Base-by-base conservation (phyloP, 768 basidiomycete genomes). In the Lactarius indigo region DNA sequence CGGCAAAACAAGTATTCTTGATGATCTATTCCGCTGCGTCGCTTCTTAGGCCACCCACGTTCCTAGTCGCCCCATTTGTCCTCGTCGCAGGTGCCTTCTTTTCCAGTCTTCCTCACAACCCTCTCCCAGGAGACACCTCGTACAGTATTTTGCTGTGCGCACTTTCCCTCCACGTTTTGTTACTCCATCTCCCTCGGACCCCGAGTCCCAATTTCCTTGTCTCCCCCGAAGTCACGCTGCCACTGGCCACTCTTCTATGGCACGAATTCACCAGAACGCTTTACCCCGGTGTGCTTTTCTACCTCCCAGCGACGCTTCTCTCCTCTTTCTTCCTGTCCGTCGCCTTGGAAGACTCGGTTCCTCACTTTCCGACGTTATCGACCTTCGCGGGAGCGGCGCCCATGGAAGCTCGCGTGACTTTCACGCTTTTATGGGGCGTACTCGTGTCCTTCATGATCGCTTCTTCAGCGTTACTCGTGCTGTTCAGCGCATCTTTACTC, bases 191-290 rank as follows among this genome's bases (percentile, higher is more conserved):
- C 8, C 81, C 84, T 2, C 62, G 70, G 33, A 59, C 75, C 12
- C 83, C 84, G 5, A 83, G 79, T 65, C 83, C 82, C 12, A 68
- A 81, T 15, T 78, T 81, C 67, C 73, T 86, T 33, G 60, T 83
- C 39, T 73, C 74, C n/a, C 76, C 77, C 26, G 74, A 78, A 2
- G 68, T 68, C 20, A 73, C 73, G n/a, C 70, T 87, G 9, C 85
- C 86, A 3, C 75, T 85, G 12, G 78, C 81, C 2, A 73, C 76
- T 15, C 75, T 86, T 39, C 68, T 87, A 5, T 72, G 69, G 54
- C 74, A 76, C 60, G 78, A 79, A 18, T 65, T 84, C n/a, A 72
- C 73, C 2, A 73, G 74, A 37, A 74, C 80, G 20, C 70, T 82
- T 54, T 64, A 75, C 20, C 83, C 84, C 0, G 72, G 80, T 5